Evolutionary conservation across 2,329 filamentous ascomycete species (phyloP).

Genomic region (Coniella lustricola): DNA sequence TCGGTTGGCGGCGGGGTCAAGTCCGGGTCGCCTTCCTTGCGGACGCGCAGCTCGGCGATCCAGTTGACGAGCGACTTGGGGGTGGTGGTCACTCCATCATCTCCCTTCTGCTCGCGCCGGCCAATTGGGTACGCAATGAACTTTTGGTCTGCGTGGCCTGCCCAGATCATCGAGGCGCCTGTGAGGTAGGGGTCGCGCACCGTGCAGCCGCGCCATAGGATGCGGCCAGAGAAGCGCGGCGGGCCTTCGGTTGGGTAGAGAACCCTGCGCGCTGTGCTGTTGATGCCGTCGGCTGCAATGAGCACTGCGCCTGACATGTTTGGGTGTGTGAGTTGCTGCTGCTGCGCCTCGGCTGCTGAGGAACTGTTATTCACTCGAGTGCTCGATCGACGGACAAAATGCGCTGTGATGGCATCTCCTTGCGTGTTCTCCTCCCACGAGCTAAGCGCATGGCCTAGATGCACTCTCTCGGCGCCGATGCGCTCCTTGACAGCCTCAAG

Average conservation of each 20-base stretch:
- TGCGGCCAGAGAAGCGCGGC: slow-evolving; percentile 37
- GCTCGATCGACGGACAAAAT: slow-evolving; percentile 24
- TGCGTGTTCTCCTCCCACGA: slow-evolving; percentile 28
- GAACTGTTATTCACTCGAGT: not conserved
- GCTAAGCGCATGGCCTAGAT: slow-evolving; percentile 31
- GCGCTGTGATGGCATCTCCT: slow-evolving; percentile 28
- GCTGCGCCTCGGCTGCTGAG: not conserved
- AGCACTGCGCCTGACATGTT: slow-evolving; percentile 28
- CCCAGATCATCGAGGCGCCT: slow-evolving; percentile 37
- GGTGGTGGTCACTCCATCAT: too few species aligned
- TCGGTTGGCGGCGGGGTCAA: slow-evolving; percentile 36
- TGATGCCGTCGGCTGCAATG: slow-evolving; percentile 38
- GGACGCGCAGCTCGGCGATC: slow-evolving; percentile 37
- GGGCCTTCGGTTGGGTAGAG: slow-evolving; percentile 37
- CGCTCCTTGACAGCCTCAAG: slow-evolving; percentile 34
- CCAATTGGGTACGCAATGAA: slow-evolving; percentile 41
- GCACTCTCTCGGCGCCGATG: slow-evolving; percentile 30
- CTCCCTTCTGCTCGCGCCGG: slow-evolving; percentile 25
- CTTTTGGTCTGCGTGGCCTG: slow-evolving; percentile 38
- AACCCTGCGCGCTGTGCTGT: slow-evolving; percentile 32
- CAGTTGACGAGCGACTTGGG: slow-evolving; percentile 35
- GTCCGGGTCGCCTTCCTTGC: slow-evolving; percentile 33
- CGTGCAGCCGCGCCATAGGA: slow-evolving; percentile 37
- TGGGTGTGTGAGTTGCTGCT: slow-evolving; percentile 22
- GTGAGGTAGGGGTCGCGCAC: slow-evolving; percentile 34